Percentiles rank a stretch among this genome's conserved stretches.
phyloP scores from a whole-genome alignment of 108 stramenopile species.

The Seminavis robusta region DNA sequence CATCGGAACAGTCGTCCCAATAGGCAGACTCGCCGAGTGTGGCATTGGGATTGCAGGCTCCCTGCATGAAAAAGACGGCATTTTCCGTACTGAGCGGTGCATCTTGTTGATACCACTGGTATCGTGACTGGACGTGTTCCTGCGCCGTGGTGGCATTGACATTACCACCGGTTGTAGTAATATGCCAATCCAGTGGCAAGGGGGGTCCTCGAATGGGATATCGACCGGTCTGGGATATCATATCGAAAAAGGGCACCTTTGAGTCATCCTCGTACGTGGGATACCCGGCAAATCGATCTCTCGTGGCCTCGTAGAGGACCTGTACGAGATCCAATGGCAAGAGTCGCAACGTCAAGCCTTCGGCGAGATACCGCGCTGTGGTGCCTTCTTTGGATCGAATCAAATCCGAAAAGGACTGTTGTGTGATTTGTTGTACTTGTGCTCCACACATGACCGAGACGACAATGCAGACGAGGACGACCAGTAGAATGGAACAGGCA shows the following conservation, averaged over 20 bases:
- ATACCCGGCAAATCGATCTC: slow-evolving; percentile 56
- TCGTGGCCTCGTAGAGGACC: slow-evolving; percentile 23
- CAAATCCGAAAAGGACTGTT: slow-evolving; percentile 11
- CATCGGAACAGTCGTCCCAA: slow-evolving; percentile 41
- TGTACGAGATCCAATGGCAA: no score
- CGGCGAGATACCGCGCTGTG: no score
- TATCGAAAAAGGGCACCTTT: slow-evolving; percentile 45
- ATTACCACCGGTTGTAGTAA: not conserved
- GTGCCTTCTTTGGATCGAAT: no score
- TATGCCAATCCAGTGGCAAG: slow-evolving; percentile 50
- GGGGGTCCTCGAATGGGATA: slow-evolving; percentile 38
- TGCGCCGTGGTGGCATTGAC: not conserved
- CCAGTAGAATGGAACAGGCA: slow-evolving; percentile 20
- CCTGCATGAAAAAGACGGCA: slow-evolving; percentile 41
- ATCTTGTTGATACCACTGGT: slow-evolving; percentile 18
- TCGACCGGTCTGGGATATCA: slow-evolving; percentile 5
- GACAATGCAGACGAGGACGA: slow-evolving; percentile 27
- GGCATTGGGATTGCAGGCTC: slow-evolving; percentile 42
- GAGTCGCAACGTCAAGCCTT: slow-evolving; percentile 8
- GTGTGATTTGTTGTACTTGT: slow-evolving; percentile 19
- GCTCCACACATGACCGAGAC: slow-evolving; percentile 19
- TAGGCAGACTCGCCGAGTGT: slow-evolving; percentile 15
- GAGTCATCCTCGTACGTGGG: slow-evolving; percentile 27
- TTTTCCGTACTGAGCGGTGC: slow-evolving; percentile 11
- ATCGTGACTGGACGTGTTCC: not conserved